A percentile compares a stretch with the other conserved stretches of the same genome.
These are phyloP conservation scores for Pseudocohnilembus persalinus DNA, from an alignment of 169 alveolate genomes.

Conservation along the genomic window DNA sequence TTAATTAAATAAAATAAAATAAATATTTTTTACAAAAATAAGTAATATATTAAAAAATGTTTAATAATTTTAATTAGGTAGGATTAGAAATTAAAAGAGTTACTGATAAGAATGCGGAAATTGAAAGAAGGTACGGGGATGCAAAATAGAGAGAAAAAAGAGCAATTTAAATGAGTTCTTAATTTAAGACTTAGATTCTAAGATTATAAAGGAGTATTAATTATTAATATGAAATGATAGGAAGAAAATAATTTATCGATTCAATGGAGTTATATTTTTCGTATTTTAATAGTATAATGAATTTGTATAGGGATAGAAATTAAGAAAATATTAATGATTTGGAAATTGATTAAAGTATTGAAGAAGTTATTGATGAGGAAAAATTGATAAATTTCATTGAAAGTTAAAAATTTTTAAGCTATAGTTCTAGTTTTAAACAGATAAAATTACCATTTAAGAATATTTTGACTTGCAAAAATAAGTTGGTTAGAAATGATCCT, in stretches of 20 bases:
- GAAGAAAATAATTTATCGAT: neutral
- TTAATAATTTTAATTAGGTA: too few species aligned
- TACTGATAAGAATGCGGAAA: too few species aligned
- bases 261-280: neutral
- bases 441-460: too few species aligned
- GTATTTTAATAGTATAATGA: too few species aligned
- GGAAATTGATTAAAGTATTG: neutral
- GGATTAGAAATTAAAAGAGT: too few species aligned
- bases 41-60: too few species aligned
- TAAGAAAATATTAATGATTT: neutral
- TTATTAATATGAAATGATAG: slow-evolving; percentile 49
- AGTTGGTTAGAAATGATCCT: too few species aligned
- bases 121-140: slow-evolving; percentile 43
- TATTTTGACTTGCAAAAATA: too few species aligned
- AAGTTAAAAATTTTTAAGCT: too few species aligned
- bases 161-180: slow-evolving; percentile 33
- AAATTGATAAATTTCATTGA: too few species aligned
- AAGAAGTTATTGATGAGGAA: neutral
- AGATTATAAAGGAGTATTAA: slow-evolving; percentile 44
- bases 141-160: slow-evolving; percentile 34
- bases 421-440: too few species aligned
- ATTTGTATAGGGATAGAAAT: neutral
- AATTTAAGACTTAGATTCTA: slow-evolving; percentile 21
- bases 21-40: too few species aligned
- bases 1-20: slow-evolving; percentile 29